Percentiles rank a stretch among this genome's conserved stretches.
phyloP scores from a whole-genome alignment of 805 yeast genomes.

The Nematodospora valgi region DNA sequence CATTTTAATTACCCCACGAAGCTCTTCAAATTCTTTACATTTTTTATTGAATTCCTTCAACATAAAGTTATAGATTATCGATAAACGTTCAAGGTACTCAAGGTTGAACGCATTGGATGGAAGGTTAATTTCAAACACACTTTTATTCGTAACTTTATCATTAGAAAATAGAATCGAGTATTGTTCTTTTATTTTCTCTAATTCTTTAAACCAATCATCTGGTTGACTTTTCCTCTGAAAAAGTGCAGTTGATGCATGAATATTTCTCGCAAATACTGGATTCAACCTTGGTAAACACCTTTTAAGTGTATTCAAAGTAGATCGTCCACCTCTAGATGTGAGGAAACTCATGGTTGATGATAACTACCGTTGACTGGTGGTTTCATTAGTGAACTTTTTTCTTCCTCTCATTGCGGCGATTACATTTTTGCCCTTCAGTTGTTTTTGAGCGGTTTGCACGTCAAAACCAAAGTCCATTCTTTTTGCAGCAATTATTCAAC shows the following conservation, averaged over 20 bases:
- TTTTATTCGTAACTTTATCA: too few relatives aligned
- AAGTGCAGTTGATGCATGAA: background rate
- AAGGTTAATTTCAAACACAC: too few relatives aligned
- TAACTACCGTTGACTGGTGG: too few relatives aligned
- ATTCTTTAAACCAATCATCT: background rate
- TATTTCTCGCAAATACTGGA: background rate
- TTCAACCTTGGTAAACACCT: background rate
- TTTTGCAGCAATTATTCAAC: too few relatives aligned
- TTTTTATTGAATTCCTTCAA: constrained; percentile 7
- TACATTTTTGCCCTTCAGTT: too few relatives aligned
- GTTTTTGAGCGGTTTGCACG: too few relatives aligned
- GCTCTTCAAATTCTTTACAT: constrained; percentile 5
- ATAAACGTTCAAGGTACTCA: constrained; percentile 5
- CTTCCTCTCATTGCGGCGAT: too few relatives aligned
- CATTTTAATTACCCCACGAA: background rate
- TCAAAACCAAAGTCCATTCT: too few relatives aligned
- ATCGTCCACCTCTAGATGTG: constrained; percentile 1
- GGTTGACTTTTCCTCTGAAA: background rate
- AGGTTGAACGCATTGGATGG: constrained; percentile 8
- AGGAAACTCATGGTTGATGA: too few relatives aligned
- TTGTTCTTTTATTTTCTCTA: too few relatives aligned
- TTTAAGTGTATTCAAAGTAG: constrained; percentile 1
- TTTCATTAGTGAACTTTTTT: too few relatives aligned
- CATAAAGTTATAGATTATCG: constrained; percentile 6
- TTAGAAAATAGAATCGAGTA: too few relatives aligned